Conservation (phyloP, 371 early-diverging fungal genomes). For the Apophysomyces elegans region DNA sequence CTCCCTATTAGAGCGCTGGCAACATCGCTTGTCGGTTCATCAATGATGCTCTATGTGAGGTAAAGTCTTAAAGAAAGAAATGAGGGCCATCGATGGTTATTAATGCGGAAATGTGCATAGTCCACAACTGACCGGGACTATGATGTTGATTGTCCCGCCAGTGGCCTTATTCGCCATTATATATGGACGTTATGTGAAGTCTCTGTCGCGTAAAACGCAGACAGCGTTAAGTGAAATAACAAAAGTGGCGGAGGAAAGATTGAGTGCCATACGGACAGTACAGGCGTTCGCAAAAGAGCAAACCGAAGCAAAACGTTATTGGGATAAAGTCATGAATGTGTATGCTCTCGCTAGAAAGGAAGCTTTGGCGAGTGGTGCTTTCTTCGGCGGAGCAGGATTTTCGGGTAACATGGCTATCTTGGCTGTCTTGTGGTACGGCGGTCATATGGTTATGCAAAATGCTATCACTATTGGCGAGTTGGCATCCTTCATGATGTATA, state of each 20-base stretch:
- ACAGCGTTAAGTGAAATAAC: constrained; percentile 74
- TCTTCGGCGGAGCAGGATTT: constrained; percentile 80
- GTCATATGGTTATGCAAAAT: constrained; percentile 72
- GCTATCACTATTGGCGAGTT: constrained; percentile 79
- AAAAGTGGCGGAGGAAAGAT: constrained; percentile 77
- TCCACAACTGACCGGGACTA: constrained; percentile 71
- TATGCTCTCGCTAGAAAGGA: constrained; percentile 69
- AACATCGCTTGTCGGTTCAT: constrained; percentile 58
- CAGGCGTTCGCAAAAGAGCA: constrained; percentile 77
- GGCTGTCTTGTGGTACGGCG: constrained; percentile 80
- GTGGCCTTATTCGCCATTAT: constrained; percentile 72
- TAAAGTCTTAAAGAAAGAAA: constrained; percentile 14
- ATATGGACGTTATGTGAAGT: constrained; percentile 76
- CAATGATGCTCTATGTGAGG: constrained; percentile 79
- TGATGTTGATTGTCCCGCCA: constrained; percentile 82
- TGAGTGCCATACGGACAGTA: constrained; percentile 77
- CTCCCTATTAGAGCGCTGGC: constrained; percentile 47
- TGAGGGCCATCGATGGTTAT: background rate
- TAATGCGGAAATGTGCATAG: constrained; percentile 16
- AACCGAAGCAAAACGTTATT: constrained; percentile 60
- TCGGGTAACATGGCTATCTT: constrained; percentile 77
- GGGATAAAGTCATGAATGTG: constrained; percentile 56
- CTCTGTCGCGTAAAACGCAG: constrained; percentile 69
- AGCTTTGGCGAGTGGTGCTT: constrained; percentile 72
- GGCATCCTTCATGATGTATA: constrained; percentile 84